Conservation (phyloP, 192 early-diverging fungal genomes). For the Entomortierella chlamydospora region DNA sequence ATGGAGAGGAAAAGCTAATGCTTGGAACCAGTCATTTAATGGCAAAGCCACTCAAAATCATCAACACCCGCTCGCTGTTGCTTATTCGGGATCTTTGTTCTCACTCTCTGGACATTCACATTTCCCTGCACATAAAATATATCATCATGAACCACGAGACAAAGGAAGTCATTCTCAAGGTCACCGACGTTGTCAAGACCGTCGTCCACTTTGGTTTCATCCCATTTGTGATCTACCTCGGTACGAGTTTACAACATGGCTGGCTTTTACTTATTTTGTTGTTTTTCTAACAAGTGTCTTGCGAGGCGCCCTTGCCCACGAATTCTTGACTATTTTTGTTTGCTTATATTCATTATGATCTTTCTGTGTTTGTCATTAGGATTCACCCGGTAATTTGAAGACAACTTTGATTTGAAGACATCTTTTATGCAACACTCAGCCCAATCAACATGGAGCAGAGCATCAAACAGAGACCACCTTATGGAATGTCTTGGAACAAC, state of each 20-base stretch:
- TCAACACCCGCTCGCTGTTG: background rate
- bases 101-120: background rate
- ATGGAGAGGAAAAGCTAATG: background rate
- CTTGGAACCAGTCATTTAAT: background rate
- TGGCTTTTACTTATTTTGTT: background rate
- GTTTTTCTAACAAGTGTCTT: background rate
- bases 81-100: background rate
- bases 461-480: background rate
- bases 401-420: background rate
- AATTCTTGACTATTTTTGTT: background rate
- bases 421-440: background rate
- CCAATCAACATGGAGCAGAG: too few species aligned
- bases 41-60: constrained; percentile 6
- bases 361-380: constrained; percentile 17
- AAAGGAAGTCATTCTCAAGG: constrained; percentile 66
- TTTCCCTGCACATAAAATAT: background rate
- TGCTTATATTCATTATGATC: too few species aligned
- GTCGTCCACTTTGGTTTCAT: constrained; percentile 72
- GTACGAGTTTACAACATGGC: constrained; percentile 27
- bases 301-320: background rate
- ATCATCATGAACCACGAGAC: constrained; percentile 61
- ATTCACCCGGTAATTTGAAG: constrained; percentile 45
- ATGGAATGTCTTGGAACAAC: too few species aligned
- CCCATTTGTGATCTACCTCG: constrained; percentile 70
- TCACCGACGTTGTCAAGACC: constrained; percentile 64